A percentile compares a stretch with the other conserved stretches of the same genome.
Conservation (phyloP, 1,139 yeast species). For the Candida smagusa region DNA sequence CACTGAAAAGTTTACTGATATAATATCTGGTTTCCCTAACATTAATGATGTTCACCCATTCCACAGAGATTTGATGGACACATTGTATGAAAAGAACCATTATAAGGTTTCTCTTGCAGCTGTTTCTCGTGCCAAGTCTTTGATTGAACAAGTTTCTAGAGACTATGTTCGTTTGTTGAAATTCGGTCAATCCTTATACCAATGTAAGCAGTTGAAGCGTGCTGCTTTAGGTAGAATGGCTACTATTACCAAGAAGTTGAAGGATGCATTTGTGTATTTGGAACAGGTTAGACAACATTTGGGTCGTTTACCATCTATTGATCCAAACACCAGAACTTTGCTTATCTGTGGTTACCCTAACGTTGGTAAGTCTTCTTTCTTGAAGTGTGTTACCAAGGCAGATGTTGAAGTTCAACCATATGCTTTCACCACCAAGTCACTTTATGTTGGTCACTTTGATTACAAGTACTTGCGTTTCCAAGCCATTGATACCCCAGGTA, state of each 20-base stretch:
- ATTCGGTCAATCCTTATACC: conserved; percentile 96
- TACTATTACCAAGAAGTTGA: conserved; percentile 88
- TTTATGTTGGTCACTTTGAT: conserved; percentile 96
- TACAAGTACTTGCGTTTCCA: conserved; percentile 96
- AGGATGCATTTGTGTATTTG: conserved; percentile 87
- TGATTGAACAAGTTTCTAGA: conserved; percentile 93
- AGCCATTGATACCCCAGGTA: conserved; percentile 99
- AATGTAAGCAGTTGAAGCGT: conserved; percentile 96
- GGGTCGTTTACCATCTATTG: conserved; percentile 97
- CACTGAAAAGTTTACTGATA: conserved; percentile 82
- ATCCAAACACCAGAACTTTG: conserved; percentile 96
- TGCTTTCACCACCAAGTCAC: conserved; percentile 94
- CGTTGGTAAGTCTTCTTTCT: conserved; percentile 96
- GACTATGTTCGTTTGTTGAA: conserved; percentile 91
- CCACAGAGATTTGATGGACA: conserved; percentile 96
- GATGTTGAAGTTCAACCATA: conserved; percentile 99
- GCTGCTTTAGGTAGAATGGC: conserved; percentile 99
- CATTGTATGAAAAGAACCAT: conserved; percentile 95
- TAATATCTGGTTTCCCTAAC: conserved; percentile 88
- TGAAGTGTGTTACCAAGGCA: conserved; percentile 91
- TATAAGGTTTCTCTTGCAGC: conserved; percentile 97
- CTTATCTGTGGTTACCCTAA: conserved; percentile 98
- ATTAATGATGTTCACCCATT: conserved; percentile 97
- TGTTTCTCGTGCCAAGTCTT: conserved; percentile 85
- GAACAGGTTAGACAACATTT: conserved; percentile 99